A percentile compares a stretch with the other conserved stretches of the same genome.
phyloP scores from a whole-genome alignment of 192 early-diverging fungal genomes.

The Coemansia sp. region DNA sequence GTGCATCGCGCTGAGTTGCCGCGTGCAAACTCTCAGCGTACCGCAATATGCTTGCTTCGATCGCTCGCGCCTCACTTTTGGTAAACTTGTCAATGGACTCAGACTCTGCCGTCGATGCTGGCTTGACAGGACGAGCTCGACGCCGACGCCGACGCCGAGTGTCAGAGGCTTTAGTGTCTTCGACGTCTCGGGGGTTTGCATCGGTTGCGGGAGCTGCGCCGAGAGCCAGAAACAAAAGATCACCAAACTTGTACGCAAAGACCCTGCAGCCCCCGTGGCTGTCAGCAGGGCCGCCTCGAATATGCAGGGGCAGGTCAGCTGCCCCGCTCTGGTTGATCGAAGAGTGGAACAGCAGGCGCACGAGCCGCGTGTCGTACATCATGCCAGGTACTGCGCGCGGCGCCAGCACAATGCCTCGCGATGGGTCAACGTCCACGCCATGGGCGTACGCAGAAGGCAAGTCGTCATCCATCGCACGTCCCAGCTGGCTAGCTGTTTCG shows the following conservation, averaged over 20 bases:
- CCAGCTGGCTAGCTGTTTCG: slow-evolving; percentile 29
- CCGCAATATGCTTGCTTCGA: slow-evolving; percentile 30
- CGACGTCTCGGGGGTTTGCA: no score
- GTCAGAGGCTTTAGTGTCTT: no score
- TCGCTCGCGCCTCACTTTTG: slow-evolving; percentile 5
- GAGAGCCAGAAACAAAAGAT: slow-evolving; percentile 36
- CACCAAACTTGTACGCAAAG: slow-evolving; percentile 46
- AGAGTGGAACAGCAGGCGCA: slow-evolving; percentile 17
- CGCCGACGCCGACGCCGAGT: no score
- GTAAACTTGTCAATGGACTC: no score
- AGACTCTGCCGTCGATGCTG: no score
- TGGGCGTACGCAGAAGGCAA: slow-evolving; percentile 45
- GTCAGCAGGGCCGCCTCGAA: neutral
- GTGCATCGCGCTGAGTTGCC: slow-evolving; percentile 23
- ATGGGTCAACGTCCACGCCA: slow-evolving; percentile 36
- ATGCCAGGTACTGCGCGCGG: slow-evolving; percentile 38
- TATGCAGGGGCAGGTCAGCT: slow-evolving; percentile 20
- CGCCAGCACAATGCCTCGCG: slow-evolving; percentile 44
- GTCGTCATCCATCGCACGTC: slow-evolving; percentile 33
- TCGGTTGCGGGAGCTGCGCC: slow-evolving; percentile 1
- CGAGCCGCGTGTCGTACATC: slow-evolving; percentile 40
- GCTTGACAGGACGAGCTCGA: no score
- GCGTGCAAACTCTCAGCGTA: slow-evolving; percentile 45
- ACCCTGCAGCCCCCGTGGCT: slow-evolving; percentile 11
- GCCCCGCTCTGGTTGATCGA: neutral